Base-by-base conservation (phyloP, 176 grass and related monocot genomes). In the Oryza longistaminata region DNA sequence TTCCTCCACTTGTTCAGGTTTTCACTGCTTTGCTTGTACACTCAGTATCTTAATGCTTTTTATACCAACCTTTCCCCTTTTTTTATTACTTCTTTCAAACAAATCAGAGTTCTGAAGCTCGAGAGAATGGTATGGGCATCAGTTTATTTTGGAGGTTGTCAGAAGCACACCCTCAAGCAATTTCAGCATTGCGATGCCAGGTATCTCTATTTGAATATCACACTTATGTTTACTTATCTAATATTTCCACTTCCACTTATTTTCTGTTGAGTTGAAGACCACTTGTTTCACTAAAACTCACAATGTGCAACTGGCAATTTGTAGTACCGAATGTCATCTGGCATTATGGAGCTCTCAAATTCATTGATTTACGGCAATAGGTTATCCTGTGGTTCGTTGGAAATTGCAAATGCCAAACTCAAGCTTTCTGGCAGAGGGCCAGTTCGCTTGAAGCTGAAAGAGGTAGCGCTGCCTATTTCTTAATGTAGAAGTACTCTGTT, bases 131-230 rank as follows among this genome's bases (percentile, higher is more conserved):
- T 68, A 98, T 98, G 96, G 88, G 85, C 17, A 68, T 98, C 87
- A 98, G 96, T 83, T 95, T 98, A 85, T 98, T 98, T 85, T 87
- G 96, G 87, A 95, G 93, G 86, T 88, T 98, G 48, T 98, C 96
- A 68, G 96, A 98, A 88, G 85, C 96, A 81, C 91, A 98, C 87
- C 86, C 96, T 77, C 87, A 98, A 77, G 96, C 96, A 65, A 98
- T 98, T 90, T 95, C 96, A 78, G 89, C 93, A 73, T 76, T 98
- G 74, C 87, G 92, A 62, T 92, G 91, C 91, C 96, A 98, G 93
- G 96, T 95, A 81, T 71, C 65, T 73, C n/a, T 27, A 65, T 34
- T 60, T 71, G 62, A 79, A 74, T 16, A 50, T 60, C 74, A 21
- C 1, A 11, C 10, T 6, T 37, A 33, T 79, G 9, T 43, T 73